Evolutionary conservation across 139 green algal genomes (phyloP), one percentile per base, ranked within the genome.

Genomic region (Deuterostichococcus epilithicus): DNA sequence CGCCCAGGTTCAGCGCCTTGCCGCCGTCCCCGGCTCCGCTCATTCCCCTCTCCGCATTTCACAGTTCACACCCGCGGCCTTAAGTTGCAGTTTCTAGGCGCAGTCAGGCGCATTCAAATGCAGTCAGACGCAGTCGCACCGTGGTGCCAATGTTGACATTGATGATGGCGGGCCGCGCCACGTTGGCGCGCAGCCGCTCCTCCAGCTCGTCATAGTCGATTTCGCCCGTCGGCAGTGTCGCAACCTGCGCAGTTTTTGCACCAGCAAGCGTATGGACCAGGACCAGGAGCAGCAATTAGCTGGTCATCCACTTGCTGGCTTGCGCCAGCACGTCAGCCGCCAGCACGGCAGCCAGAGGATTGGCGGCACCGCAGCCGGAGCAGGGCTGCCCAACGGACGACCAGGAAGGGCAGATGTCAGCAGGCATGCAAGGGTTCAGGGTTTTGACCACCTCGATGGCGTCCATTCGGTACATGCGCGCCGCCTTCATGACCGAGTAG

Each of bases 141-240:
- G 95, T 99, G 39, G 95, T 99, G 74, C 95, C 95, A 34, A 98
- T 97, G 84, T 99, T 99, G 34, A 99, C 88, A 80, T 98, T 98
- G n/a, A 99, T 65, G 45, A 99, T 97, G 71, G 95, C 95, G 5
- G 95, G 94, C 47, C 83, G 85, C 66, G 74, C 78, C 13, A 59
- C 72, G 80, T 98, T 97, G 39, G 60, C 70, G 4, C 33, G 39
- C 65, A 99, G 82, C 25, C 74, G 39, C 20, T 42, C 47, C 42
- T 72, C 37, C 65, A 99, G 84, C 32, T 95, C 82, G 10, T 90
- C 89, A 73, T 97, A 99, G 84, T 98, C 90, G 42, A 99, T 98
- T 83, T 99, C 95, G 5, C 95, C 95, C 34, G 84, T 91, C 13
- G 79, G 78, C 44, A 97, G 83, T 8, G 90, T 93, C 44, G 65